Base-by-base conservation (phyloP, 352 stramenopile species). In the Pythium monospermum region DNA sequence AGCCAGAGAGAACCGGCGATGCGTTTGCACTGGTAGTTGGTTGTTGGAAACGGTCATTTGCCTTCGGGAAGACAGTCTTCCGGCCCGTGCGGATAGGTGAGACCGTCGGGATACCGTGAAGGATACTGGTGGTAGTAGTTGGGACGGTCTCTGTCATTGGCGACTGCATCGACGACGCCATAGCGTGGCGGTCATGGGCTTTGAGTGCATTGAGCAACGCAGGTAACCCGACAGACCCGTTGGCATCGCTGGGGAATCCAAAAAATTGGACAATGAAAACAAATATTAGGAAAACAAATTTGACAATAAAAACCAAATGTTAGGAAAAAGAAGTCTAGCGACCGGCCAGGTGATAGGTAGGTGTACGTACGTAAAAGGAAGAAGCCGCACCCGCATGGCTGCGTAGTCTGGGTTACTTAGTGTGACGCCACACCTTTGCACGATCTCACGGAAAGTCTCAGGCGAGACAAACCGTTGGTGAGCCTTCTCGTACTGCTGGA, bases 351-450 rank as follows among this genome's bases (percentile, higher is more conserved):
- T n/a, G n/a, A 10, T 32, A 13, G 30, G 30, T 38, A 41, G 35
- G 23, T 22, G 0, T 5, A 66, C 75, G 31, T 69, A 90, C 79
- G 65, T 70, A 57, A 75, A 87, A 8, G 71, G 61, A 6, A 86
- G 60, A 1, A 91, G 49, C 1, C 73, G 72, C 38, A 91, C 70
- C 1, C 80, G 72, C 16, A 91, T 41, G 4, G 73, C 76, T 19
- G 77, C 78, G 49, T 74, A 91, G 54, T 91, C 80, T 0, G 75
- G 70, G 35, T 82, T 87, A 51, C 77, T 88, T 25, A 91, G 35
- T 3, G 66, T 59, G 33, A 91, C 68, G 2, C 80, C 77, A 39
- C 71, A 84, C 12, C 72, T 69, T 27, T 76, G 42, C 13, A 91
- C 57, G 16, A 76, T 70, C 35, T 87, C 75, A 1, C 80, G 80